A percentile compares a stretch with the other conserved stretches of the same genome.
Evolutionary conservation across 257 asterid species (phyloP).

Genomic region (Lycium ferocissimum): DNA sequence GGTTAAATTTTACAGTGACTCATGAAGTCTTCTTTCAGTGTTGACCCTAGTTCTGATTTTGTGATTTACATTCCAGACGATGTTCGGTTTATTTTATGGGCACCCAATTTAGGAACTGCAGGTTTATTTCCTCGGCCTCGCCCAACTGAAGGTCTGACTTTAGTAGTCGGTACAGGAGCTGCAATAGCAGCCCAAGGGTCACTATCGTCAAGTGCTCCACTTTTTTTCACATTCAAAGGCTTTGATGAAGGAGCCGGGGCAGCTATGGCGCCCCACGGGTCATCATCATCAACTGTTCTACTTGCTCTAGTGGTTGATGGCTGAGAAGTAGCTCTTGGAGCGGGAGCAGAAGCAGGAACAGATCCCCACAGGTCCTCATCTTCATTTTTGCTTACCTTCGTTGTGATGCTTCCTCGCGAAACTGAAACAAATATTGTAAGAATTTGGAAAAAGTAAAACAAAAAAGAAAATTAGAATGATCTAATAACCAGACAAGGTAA

Average conservation of each 20-base stretch:
- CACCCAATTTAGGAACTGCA: conserved; percentile 80
- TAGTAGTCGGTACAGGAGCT: conserved; percentile 73
- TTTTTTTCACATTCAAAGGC: conserved; percentile 30
- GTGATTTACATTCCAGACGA: conserved; percentile 68
- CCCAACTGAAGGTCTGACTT: conserved; percentile 65
- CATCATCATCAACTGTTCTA: conserved; percentile 50
- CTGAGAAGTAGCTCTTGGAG: conserved; percentile 47
- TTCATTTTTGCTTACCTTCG: conserved; percentile 55
- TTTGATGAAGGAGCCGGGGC: conserved; percentile 60
- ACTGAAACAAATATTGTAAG: conserved; percentile 54
- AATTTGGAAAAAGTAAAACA: background rate
- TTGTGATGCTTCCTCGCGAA: conserved; percentile 56
- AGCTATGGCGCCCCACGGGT: conserved; percentile 64
- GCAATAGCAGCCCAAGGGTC: conserved; percentile 66
- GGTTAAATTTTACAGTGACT: conserved; percentile 50
- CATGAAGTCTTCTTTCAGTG: background rate
- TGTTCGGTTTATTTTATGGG: conserved; percentile 88
- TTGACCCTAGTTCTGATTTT: conserved; percentile 31
- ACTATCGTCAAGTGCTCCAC: conserved; percentile 35
- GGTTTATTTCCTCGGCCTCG: conserved; percentile 77
- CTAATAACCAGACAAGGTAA: background rate
- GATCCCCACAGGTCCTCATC: conserved; percentile 70
- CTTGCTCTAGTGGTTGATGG: conserved; percentile 47
- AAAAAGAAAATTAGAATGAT: background rate
- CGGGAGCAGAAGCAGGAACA: conserved; percentile 46